These are phyloP conservation scores for Usnea hakonensis DNA, from an alignment of 495 filamentous ascomycete species.

Conservation along the genomic window DNA sequence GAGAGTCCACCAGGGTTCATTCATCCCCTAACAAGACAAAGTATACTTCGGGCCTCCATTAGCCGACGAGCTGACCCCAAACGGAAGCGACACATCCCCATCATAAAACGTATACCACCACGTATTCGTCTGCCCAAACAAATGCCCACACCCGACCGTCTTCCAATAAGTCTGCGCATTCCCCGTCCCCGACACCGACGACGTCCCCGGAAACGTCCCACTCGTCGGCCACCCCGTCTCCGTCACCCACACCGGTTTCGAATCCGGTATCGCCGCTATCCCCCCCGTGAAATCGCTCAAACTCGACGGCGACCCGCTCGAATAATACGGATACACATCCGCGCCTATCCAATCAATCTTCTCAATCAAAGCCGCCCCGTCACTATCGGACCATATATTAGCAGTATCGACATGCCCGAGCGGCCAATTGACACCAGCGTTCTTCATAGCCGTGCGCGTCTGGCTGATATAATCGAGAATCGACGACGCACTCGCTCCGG, in stretches of 20 bases:
- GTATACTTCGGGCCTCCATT: not conserved
- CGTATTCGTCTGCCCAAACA: conserved; percentile 58
- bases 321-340: conserved; percentile 1
- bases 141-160: conserved; percentile 56
- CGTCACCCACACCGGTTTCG: conserved; percentile 31
- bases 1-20: too few relatives aligned
- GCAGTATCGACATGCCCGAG: not conserved
- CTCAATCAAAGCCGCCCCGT: not conserved
- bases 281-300: not conserved
- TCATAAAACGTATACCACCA: conserved; percentile 44
- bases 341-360: not conserved
- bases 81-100: not conserved
- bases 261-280: not conserved
- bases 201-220: conserved; percentile 63
- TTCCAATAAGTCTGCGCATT: conserved; percentile 77
- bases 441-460: not conserved
- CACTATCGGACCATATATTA: not conserved
- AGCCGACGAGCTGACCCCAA: not conserved
- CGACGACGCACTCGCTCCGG: not conserved
- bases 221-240: conserved; percentile 37
- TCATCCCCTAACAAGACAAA: not conserved
- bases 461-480: not conserved
- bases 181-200: conserved; percentile 48
- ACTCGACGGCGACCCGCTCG: not conserved
- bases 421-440: not conserved